Evolutionary conservation across 116 monocot species (phyloP), one percentile per base, ranked within the genome.

Genomic region (Iris pallida): DNA sequence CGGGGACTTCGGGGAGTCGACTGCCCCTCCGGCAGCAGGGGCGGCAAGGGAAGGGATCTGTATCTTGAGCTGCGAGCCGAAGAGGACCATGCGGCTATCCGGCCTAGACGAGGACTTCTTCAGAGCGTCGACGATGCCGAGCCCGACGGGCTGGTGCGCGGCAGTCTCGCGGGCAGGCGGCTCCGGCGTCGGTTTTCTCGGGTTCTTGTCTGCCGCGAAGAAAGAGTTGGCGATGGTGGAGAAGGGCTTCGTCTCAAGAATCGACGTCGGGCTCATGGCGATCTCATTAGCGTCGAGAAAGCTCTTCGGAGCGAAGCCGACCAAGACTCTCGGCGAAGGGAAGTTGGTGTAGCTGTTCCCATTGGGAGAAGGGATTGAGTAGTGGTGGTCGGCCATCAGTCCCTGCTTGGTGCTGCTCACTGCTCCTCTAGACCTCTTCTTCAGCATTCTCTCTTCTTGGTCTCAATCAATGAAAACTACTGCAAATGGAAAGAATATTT

Each of bases 231-330:
- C 67, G 48, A 70, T 55, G 53, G 70, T 47, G 5, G 85, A 73
- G 61, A 80, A 80, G 64, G 65, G 60, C 30, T 78, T 85, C 55
- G 75, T 75, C 61, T 91, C 87, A 7, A 87, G 78, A 40, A 79
- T 82, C 20, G 88, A 92, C 12, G 92, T 92, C 20, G 88, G 59
- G 60, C 88, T 92, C 76, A 85, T 79, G 57, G 70, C 49, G 19
- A 53, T 63, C 53, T 76, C 76, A 8, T 49, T 12, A 47, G 58
- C 9, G 20, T 83, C 84, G 30, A 63, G 45, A 53, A 41, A 54
- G 55, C 45, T 20, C 51, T 73, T 78, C 2, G 74, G 45, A 17
- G 82, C 63, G 57, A 75, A 56, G 13, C 78, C 78, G 7, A 76
- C 45, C 56, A 86, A 80, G 48, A 74, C 48, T 49, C 48, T 78